Evolutionary conservation across 1,284 basidiomycete genomes (phyloP).

Genomic region (Tilletiopsis washingtonensis): DNA sequence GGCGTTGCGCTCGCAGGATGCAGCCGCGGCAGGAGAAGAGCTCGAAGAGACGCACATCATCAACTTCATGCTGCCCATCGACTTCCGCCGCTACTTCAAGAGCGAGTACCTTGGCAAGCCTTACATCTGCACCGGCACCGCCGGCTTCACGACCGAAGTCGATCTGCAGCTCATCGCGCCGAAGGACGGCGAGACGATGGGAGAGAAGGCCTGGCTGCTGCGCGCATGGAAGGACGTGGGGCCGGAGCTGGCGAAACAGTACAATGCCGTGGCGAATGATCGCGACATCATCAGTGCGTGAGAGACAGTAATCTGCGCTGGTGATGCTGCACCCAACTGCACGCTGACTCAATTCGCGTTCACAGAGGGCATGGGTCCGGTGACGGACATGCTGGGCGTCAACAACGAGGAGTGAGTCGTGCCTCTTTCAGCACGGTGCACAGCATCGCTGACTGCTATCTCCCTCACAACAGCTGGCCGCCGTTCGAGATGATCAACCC

Average conservation of each 20-base stretch:
- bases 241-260: not conserved
- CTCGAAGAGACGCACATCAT: slow-evolving; percentile 3
- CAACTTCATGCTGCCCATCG: slow-evolving; percentile 3
- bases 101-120: not conserved
- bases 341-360: too few species aligned
- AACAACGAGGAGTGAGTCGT: not conserved
- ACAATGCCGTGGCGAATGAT: not conserved
- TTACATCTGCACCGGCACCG: not conserved
- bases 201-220: not conserved
- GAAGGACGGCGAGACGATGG: not conserved
- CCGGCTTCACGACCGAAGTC: slow-evolving; percentile 2
- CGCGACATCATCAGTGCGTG: not conserved
- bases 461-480: too few species aligned
- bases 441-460: too few species aligned
- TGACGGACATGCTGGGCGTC: not conserved
- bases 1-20: not conserved
- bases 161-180: not conserved
- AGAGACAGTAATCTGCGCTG: too few species aligned
- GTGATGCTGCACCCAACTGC: too few species aligned
- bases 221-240: not conserved
- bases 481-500: not conserved
- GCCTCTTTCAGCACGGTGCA: too few species aligned
- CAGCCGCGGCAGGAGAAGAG: not conserved
- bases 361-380: not conserved
- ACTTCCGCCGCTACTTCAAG: slow-evolving; percentile 1